Percentiles rank a stretch among this genome's conserved stretches.
These are phyloP conservation scores for Ophiostoma perfectum DNA, from an alignment of 2,329 filamentous ascomycete genomes.

Conservation along the genomic window DNA sequence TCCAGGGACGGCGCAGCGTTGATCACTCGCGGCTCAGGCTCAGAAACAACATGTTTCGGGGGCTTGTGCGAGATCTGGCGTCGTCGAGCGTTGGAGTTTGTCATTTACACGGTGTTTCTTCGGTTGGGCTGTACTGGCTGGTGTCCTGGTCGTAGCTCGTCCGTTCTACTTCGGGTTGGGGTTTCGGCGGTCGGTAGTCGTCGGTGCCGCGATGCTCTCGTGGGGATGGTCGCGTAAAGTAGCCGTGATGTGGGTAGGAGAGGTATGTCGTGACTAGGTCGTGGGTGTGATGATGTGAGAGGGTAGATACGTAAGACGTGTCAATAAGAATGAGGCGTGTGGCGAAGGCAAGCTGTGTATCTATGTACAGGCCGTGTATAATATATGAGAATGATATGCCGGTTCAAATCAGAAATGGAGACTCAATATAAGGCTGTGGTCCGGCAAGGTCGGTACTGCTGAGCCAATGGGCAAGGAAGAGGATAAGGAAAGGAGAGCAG, in stretches of 20 bases:
- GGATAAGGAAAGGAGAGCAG: not conserved
- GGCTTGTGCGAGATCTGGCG: slow-evolving; percentile 44
- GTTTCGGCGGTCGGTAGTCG: not conserved
- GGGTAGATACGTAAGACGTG: not conserved
- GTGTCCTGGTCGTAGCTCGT: not conserved
- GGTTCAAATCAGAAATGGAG: not conserved
- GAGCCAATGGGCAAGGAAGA: not conserved
- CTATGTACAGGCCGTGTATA: not conserved
- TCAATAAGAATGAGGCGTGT: not conserved
- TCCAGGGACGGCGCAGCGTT: slow-evolving; percentile 50
- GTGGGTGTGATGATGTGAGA: not conserved
- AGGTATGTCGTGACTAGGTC: not conserved
- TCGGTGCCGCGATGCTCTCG: not conserved
- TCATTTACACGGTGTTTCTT: slow-evolving; percentile 36
- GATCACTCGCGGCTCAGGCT: slow-evolving; percentile 46
- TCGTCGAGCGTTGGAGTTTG: slow-evolving; percentile 39
- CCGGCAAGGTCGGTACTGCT: slow-evolving; percentile 5
- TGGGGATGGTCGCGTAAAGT: not conserved
- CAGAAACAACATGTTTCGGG: slow-evolving; percentile 36
- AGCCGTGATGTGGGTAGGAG: not conserved
- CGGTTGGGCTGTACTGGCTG: not conserved
- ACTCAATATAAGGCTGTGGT: slow-evolving; percentile 7
- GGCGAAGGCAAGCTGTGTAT: not conserved
- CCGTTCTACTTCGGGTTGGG: not conserved
- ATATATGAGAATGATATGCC: not conserved